A percentile compares a stretch with the other conserved stretches of the same genome.
Conservation (phyloP, 2,329 filamentous ascomycete genomes). For the Beauveria scarabaeidicola region DNA sequence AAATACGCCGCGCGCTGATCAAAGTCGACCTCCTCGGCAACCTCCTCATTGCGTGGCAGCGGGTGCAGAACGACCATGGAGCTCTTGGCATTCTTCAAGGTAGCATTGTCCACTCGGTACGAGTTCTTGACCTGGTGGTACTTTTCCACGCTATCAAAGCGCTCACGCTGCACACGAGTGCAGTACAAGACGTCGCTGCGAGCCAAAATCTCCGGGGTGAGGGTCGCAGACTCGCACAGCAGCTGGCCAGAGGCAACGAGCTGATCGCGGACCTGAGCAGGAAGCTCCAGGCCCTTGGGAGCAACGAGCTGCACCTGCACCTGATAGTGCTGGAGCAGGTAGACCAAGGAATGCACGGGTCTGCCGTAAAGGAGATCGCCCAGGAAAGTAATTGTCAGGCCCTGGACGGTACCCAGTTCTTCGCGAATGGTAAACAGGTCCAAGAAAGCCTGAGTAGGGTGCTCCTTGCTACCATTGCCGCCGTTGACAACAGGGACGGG, state of each 20-base stretch:
- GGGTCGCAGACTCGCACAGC: conserved; percentile 61
- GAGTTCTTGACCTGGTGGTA: conserved; percentile 85
- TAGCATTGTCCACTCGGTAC: conserved; percentile 83
- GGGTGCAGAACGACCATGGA: conserved; percentile 95
- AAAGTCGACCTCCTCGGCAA: conserved; percentile 93
- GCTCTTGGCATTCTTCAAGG: conserved; percentile 83
- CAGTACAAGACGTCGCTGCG: conserved; percentile 91
- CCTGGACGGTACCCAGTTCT: conserved; percentile 90
- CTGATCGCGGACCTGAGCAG: conserved; percentile 62
- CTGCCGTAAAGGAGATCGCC: conserved; percentile 91
- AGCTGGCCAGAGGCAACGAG: conserved; percentile 70
- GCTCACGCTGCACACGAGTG: conserved; percentile 92
- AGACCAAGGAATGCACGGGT: conserved; percentile 89
- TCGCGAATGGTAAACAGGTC: conserved; percentile 98
- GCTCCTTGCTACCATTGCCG: conserved; percentile 90
- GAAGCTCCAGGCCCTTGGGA: conserved; percentile 69
- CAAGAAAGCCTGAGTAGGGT: conserved; percentile 94
- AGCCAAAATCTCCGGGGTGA: conserved; percentile 81
- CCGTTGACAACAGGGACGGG: conserved; percentile 93
- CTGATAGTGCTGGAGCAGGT: conserved; percentile 91
- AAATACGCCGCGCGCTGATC: conserved; percentile 97
- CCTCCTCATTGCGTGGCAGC: conserved; percentile 85
- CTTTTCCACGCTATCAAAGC: conserved; percentile 70
- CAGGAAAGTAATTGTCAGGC: conserved; percentile 90
- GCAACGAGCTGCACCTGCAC: conserved; percentile 88